Evolutionary conservation across 169 alveolate species (phyloP), one percentile per base, ranked within the genome.

Genomic region (Plasmodium adleri): DNA sequence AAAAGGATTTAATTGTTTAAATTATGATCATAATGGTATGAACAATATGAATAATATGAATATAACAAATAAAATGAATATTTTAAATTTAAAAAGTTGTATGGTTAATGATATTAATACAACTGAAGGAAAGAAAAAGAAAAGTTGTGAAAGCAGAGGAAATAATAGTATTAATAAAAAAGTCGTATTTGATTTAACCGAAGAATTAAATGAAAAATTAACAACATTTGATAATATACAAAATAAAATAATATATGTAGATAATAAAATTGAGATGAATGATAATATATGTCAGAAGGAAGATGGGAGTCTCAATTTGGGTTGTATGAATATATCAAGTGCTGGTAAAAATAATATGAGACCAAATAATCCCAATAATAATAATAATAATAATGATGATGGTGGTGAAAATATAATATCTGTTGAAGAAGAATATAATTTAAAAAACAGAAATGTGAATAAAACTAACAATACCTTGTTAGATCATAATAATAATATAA

Each of bases 151-250:
- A 32, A 66, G 22, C 24, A 54, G 74, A 22, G 10, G 56, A 20
- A 39, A 17, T n/a, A 59, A 45, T 20, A 67, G 1, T 22, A n/a
- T 7, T 10, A 28, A 60, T 26, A 67, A 43, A 20, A 47, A 60
- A 59, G 56, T 74, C 2, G 24, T 74, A 26, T 74, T 74, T 60
- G 88, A 74, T 20, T 60, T 74, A 74, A 74, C 88, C 1, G 72
- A 39, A 0, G 74, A 45, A 15, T 39, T 39, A 39, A 70, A 20
- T 26, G 45, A 26, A 1, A 68, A 45, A 26, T 39, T 22, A 22
- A 0, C 28, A 49, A 2, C 45, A 0, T 20, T 12, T 22, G 15
- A 52, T 13, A 56, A 52, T n/a, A 7, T 13, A 10, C 39, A 73
- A 24, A 15, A n/a, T 26, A 72, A 22, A 20, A 9, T 43, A 54